Base-by-base conservation (phyloP, 495 filamentous ascomycete genomes). In the Hypoxylon fuscum region DNA sequence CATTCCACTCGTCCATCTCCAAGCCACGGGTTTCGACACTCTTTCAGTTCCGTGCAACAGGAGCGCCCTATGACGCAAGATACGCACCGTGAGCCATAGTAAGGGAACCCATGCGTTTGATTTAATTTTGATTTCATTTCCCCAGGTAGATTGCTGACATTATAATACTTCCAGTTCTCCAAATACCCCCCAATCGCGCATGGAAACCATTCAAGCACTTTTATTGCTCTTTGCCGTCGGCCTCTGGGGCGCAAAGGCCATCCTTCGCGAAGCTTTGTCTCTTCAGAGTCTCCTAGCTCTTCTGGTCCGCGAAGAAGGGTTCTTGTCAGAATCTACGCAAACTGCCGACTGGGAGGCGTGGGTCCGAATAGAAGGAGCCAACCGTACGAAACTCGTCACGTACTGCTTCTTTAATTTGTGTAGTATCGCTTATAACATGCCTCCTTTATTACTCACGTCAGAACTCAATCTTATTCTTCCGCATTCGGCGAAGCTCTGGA, bases 391-490 rank as follows among this genome's bases (percentile, higher is more conserved):
- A 48, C 80, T 81, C n/a, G 78, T 85, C 21, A 76, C 79, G 3
- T 86, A 81, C 59, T 83, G 79, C 59, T 87, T 85, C 71, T 83
- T 85, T 42, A 85, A 86, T 59, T 69, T 87, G 6, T 81, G 83
- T 51, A 83, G 78, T 61, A 82, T 86, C 21, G 79, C 80, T 1
- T 87, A 84, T 66, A 83, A 86, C 54, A 84, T 79, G 52, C 77
- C 81, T 1, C 84, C 84, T 10, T 53, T 81, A 17, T 76, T 91
- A 1, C 68, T 88, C 6, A 88, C 84, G 1, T 85, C 85, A 1
- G 87, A 91, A 52, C 67, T 90, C 8, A 78, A 84, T 1, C 70
- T 90, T 3, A 80, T 81, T 42, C 74, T 90, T 7, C 88, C 88
- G 1, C 83, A 81, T 45, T 76, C 79, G 6, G 75, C 78, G 15